These are phyloP conservation scores for Boletus vinaceobasis DNA, from an alignment of 768 basidiomycete species.

Conservation along the genomic window DNA sequence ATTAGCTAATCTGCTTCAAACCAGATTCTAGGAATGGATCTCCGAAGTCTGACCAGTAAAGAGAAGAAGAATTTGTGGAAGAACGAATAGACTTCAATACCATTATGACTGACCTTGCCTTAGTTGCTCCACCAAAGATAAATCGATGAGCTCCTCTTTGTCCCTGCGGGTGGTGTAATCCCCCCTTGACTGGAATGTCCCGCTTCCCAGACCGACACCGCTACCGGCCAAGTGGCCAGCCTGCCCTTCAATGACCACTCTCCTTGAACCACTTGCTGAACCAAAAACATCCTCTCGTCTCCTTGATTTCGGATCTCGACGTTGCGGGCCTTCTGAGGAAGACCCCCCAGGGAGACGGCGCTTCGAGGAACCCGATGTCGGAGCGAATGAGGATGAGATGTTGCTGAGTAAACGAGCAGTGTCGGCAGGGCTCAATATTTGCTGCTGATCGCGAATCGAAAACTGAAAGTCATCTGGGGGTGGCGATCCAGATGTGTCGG, in stretches of 20 bases:
- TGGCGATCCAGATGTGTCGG: constrained; percentile 37
- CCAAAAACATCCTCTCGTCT: constrained; percentile 43
- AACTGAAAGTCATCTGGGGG: constrained; percentile 35
- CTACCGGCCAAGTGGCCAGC: constrained; percentile 7
- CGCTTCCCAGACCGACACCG: constrained; percentile 12
- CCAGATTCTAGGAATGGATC: constrained; percentile 49
- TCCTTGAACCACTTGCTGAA: constrained; percentile 19
- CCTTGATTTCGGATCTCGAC: constrained; percentile 50
- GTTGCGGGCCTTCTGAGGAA: constrained; percentile 40
- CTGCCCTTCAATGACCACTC: constrained; percentile 24
- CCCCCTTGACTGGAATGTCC: constrained; percentile 27
- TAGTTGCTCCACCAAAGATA: constrained; percentile 46
- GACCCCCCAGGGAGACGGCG: constrained; percentile 51
- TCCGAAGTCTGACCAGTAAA: constrained; percentile 42
- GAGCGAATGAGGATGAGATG: constrained; percentile 17
- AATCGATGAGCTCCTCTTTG: constrained; percentile 55
- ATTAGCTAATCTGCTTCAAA: constrained; percentile 27
- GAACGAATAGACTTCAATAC: neutral
- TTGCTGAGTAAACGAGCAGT: constrained; percentile 16
- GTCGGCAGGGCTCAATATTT: constrained; percentile 17
- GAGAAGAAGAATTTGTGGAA: neutral
- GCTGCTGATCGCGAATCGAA: constrained; percentile 29
- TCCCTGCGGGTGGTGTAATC: constrained; percentile 46
- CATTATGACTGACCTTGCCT: constrained; percentile 45
- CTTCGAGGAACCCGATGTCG: constrained; percentile 39